These are phyloP conservation scores for Acanthamoeba triangularis DNA, from an alignment of 208 protist genomes.

Conservation along the genomic window DNA sequence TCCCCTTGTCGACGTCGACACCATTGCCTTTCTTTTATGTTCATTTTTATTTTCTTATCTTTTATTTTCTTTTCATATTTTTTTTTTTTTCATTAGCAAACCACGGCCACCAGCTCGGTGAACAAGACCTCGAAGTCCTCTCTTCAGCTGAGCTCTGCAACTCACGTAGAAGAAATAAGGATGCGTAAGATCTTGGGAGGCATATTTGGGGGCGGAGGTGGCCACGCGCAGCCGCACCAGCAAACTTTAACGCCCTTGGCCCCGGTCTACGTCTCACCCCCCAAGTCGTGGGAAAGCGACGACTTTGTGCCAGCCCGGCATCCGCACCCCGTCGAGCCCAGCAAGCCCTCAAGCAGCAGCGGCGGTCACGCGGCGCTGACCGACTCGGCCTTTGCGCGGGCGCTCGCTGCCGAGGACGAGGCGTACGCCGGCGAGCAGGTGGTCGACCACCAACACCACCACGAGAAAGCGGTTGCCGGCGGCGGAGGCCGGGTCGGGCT, in stretches of 20 bases:
- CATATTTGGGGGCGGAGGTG: too few species aligned
- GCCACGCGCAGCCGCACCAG: too few species aligned
- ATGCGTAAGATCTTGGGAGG: too few species aligned
- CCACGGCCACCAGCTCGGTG: not conserved
- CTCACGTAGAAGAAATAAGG: too few species aligned
- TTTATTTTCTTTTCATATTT: not conserved
- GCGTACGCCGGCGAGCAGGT: not conserved
- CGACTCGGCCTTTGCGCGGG: constrained; percentile 1
- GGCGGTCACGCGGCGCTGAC: not conserved
- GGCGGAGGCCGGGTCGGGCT: not conserved
- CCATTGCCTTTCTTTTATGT: not conserved
- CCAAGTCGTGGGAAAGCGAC: too few species aligned
- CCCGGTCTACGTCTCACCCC: too few species aligned
- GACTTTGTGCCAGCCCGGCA: too few species aligned
- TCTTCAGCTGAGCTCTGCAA: too few species aligned
- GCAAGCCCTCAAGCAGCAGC: not conserved
- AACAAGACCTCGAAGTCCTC: not conserved
- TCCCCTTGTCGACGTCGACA: not conserved
- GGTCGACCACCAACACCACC: not conserved
- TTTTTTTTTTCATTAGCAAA: not conserved
- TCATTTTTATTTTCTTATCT: not conserved
- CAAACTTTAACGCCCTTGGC: too few species aligned
- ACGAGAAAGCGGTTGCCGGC: not conserved
- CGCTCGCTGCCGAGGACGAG: not conserved
- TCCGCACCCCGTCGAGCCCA: not conserved